These are phyloP conservation scores for Jackrogersella multiformis DNA, from an alignment of 495 filamentous ascomycete genomes.

Conservation along the genomic window DNA sequence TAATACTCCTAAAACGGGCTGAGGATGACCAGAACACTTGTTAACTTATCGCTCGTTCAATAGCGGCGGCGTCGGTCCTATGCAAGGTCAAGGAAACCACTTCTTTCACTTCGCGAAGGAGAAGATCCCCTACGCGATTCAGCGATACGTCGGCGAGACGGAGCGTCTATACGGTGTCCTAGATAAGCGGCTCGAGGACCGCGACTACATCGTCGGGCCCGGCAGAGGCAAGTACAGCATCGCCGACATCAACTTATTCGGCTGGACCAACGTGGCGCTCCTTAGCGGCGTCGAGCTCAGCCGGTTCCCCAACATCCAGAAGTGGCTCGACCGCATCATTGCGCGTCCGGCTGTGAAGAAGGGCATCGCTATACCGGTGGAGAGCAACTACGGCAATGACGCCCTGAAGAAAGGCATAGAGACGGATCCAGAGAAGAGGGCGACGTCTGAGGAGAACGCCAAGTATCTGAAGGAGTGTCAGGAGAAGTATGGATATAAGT, in stretches of 20 bases:
- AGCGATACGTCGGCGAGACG: conserved; percentile 81
- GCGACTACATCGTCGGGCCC: conserved; percentile 71
- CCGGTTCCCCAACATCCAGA: conserved; percentile 72
- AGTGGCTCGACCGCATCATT: conserved; percentile 70
- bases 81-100: conserved; percentile 91
- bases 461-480: conserved; percentile 44
- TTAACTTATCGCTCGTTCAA: neutral
- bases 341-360: conserved; percentile 71
- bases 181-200: conserved; percentile 67
- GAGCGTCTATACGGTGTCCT: conserved; percentile 81
- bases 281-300: conserved; percentile 70
- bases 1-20: neutral
- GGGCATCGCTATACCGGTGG: conserved; percentile 71
- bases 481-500: conserved; percentile 53
- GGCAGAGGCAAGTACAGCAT: conserved; percentile 72
- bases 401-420: conserved; percentile 8
- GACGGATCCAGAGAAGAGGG: conserved; percentile 42
- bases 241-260: conserved; percentile 78
- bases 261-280: conserved; percentile 64
- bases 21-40: neutral
- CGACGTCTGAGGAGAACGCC: conserved; percentile 28
- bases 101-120: conserved; percentile 81
- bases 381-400: conserved; percentile 18
- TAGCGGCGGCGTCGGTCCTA: conserved; percentile 76
- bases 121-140: conserved; percentile 77